Evolutionary conservation across 352 stramenopile species (phyloP).

Genomic region (Hyaloperonospora arabidopsidis): DNA sequence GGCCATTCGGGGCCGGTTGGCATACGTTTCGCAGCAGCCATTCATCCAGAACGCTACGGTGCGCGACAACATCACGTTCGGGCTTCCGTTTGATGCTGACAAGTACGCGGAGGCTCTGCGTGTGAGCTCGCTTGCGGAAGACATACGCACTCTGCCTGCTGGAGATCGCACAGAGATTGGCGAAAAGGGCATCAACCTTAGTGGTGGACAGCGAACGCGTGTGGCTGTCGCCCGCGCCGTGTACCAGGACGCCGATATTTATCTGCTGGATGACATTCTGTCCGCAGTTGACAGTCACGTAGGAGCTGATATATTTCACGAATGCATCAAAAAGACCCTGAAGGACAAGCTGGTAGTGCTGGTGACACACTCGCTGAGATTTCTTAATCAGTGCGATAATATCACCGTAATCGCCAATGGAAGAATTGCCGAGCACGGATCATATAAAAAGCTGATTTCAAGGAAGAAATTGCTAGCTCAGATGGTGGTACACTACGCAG

Average conservation of each 20-base stretch:
- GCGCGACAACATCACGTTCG: constrained; percentile 95
- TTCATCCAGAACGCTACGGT: constrained; percentile 96
- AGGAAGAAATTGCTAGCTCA: constrained; percentile 46
- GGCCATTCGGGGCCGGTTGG: constrained; percentile 79
- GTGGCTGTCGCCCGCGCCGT: constrained; percentile 90
- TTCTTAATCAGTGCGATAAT: constrained; percentile 41
- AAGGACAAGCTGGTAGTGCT: constrained; percentile 88
- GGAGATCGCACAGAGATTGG: constrained; percentile 96
- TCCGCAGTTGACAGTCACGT: constrained; percentile 96
- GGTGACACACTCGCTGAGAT: constrained; percentile 81
- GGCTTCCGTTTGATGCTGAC: constrained; percentile 47
- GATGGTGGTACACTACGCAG: constrained; percentile 60
- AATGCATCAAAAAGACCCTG: constrained; percentile 87
- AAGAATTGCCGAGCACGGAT: constrained; percentile 39
- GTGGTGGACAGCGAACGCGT: constrained; percentile 91
- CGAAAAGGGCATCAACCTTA: constrained; percentile 97
- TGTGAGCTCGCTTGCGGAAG: constrained; percentile 44
- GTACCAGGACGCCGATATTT: constrained; percentile 92
- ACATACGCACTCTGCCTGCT: constrained; percentile 45
- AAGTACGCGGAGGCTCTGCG: constrained; percentile 37
- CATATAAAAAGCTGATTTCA: constrained; percentile 53
- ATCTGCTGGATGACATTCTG: constrained; percentile 94
- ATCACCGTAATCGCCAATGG: constrained; percentile 45
- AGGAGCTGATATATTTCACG: constrained; percentile 89
- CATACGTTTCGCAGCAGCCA: constrained; percentile 90